A percentile compares a stretch with the other conserved stretches of the same genome.
Evolutionary conservation across 192 early-diverging fungal genomes (phyloP).

Genomic region (Linnemannia hyalina): DNA sequence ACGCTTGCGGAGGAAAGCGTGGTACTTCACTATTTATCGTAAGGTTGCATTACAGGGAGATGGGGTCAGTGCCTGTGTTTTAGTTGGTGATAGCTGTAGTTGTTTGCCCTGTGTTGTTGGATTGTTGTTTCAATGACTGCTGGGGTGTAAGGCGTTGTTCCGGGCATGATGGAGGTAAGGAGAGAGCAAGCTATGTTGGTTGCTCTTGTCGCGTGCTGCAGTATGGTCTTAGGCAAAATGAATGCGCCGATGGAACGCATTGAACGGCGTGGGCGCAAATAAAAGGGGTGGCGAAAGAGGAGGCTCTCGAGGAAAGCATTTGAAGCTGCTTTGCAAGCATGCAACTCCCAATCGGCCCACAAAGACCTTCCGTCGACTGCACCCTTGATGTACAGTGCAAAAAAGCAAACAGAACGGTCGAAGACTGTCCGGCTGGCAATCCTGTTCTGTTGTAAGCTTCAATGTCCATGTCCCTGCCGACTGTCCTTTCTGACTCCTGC

Average conservation of each 20-base stretch:
- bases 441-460: neutral
- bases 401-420: neutral
- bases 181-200: neutral
- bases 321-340: neutral
- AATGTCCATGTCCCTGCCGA: neutral
- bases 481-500: neutral
- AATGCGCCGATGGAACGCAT: neutral
- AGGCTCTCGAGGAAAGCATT: neutral
- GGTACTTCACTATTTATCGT: slow-evolving; percentile 85
- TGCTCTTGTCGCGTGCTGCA: neutral
- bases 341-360: neutral
- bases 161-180: neutral
- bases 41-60: neutral
- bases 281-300: neutral
- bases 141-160: neutral
- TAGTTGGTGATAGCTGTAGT: too few relatives aligned
- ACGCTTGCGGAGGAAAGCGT: slow-evolving; percentile 97
- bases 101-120: neutral
- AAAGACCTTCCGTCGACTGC: neutral
- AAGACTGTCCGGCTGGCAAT: neutral
- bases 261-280: neutral
- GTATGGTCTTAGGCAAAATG: neutral
- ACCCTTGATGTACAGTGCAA: neutral
- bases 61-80: neutral
- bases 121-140: neutral